phyloP scores from a whole-genome alignment of 345 rosid genomes.

The Nasturtium officinale region DNA sequence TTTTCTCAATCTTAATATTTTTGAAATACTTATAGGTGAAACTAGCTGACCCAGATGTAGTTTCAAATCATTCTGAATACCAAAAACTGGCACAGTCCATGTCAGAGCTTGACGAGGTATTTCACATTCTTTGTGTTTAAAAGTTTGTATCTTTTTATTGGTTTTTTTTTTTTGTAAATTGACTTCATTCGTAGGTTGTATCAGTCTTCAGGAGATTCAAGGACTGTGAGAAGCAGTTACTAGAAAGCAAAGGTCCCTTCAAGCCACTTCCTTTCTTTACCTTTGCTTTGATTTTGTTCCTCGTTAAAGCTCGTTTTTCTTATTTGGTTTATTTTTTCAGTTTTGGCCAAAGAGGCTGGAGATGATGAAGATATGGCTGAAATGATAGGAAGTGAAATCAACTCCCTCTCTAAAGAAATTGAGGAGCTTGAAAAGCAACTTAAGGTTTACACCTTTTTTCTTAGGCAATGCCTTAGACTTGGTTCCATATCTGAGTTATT shows the following conservation, averaged over 20 bases:
- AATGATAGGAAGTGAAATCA: constrained; percentile 82
- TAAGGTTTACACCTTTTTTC: constrained; percentile 53
- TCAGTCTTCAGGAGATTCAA: constrained; percentile 66
- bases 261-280: constrained; percentile 7
- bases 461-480: constrained; percentile 15
- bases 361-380: constrained; percentile 92
- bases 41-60: constrained; percentile 91
- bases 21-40: constrained; percentile 54
- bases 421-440: constrained; percentile 80
- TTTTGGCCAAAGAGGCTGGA: constrained; percentile 71
- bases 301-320: background rate
- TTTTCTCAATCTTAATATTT: background rate
- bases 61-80: constrained; percentile 75
- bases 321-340: constrained; percentile 42
- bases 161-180: background rate
- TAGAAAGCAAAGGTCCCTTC: constrained; percentile 69
- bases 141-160: background rate
- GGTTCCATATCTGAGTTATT: background rate
- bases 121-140: background rate
- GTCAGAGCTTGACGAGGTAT: constrained; percentile 89
- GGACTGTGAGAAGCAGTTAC: constrained; percentile 84
- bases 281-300: background rate
- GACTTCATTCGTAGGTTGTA: constrained; percentile 59
- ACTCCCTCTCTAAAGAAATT: constrained; percentile 62
- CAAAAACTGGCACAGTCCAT: constrained; percentile 87